Evolutionary conservation across 2,329 filamentous ascomycete species (phyloP).

Genomic region (Ceratocystis alfenasii): DNA sequence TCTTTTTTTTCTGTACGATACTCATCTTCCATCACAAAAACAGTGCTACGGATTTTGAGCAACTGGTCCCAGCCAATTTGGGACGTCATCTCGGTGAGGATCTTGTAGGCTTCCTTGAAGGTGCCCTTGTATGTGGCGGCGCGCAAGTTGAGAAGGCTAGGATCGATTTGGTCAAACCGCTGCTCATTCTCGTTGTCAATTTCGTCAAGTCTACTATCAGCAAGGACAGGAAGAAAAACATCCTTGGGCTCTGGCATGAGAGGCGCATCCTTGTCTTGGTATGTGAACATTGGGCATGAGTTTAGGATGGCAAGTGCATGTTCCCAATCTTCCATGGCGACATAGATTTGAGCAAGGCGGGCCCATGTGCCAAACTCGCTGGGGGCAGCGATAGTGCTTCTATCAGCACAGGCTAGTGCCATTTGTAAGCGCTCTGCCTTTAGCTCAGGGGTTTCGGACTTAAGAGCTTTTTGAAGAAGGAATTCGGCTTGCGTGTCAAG

Average conservation of each 20-base stretch:
- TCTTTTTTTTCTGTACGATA: conserved; percentile 80
- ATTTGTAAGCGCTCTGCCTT: conserved; percentile 63
- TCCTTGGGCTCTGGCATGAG: conserved; percentile 86
- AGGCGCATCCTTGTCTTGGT: conserved; percentile 94
- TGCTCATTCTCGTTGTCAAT: conserved; percentile 85
- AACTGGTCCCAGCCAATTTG: conserved; percentile 98
- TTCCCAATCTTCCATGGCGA: conserved; percentile 91
- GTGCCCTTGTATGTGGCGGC: conserved; percentile 88
- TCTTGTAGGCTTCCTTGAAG: conserved; percentile 85
- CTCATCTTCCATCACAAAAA: conserved; percentile 99
- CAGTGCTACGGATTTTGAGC: conserved; percentile 84
- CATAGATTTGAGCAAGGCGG: conserved; percentile 82
- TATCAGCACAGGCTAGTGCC: conserved; percentile 84
- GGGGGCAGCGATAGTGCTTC: conserved; percentile 85
- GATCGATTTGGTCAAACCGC: conserved; percentile 76
- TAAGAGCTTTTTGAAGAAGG: conserved; percentile 66
- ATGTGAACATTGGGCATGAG: conserved; percentile 99
- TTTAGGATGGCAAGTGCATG: conserved; percentile 89
- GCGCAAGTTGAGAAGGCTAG: conserved; percentile 71
- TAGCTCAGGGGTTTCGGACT: conserved; percentile 41
- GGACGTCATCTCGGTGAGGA: conserved; percentile 88
- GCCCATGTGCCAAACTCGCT: conserved; percentile 98
- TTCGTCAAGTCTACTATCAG: conserved; percentile 85
- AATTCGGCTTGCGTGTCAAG: conserved; percentile 91
- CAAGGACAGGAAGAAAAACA: conserved; percentile 72